These are phyloP conservation scores for Pythium brassicae DNA, from an alignment of 352 stramenopile genomes.

Conservation along the genomic window DNA sequence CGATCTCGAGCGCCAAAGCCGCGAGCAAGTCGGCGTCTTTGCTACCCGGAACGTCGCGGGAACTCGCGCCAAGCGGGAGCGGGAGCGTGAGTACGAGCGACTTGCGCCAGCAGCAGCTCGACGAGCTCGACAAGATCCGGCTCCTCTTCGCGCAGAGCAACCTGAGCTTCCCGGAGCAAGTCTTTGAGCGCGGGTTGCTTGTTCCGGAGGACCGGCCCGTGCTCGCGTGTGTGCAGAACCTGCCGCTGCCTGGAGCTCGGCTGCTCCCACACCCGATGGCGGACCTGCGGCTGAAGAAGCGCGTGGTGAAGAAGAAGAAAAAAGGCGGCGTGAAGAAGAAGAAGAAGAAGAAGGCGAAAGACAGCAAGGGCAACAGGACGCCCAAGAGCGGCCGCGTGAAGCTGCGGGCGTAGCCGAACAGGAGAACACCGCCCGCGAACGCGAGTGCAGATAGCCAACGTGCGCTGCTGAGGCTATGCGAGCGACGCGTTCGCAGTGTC, in stretches of 20 bases:
- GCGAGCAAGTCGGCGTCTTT: conserved; percentile 3
- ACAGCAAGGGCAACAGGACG: conserved; percentile 20
- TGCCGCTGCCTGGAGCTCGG: conserved; percentile 42
- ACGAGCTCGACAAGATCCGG: conserved; percentile 66
- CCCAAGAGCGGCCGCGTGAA: conserved; percentile 14
- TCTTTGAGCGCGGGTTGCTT: conserved; percentile 51
- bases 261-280: conserved; percentile 47
- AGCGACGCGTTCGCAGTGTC: too few relatives aligned
- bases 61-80: conserved; percentile 1
- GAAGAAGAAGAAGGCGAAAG: conserved; percentile 30
- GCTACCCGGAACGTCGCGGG: neutral
- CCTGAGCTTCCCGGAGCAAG: conserved; percentile 27
- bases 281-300: conserved; percentile 27
- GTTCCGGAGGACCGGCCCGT: conserved; percentile 51
- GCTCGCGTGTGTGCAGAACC: conserved; percentile 43
- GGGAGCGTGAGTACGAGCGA: conserved; percentile 45
- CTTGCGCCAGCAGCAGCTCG: conserved; percentile 42
- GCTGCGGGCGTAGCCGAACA: conserved; percentile 3
- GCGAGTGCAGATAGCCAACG: too few relatives aligned
- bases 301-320: conserved; percentile 33
- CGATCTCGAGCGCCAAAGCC: neutral
- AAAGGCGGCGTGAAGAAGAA: conserved; percentile 30
- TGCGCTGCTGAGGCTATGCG: neutral
- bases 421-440: neutral
- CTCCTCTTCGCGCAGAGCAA: conserved; percentile 50